These are phyloP conservation scores for Trichoderma citrinoviride DNA, from an alignment of 2,329 filamentous ascomycete genomes.

Conservation along the genomic window DNA sequence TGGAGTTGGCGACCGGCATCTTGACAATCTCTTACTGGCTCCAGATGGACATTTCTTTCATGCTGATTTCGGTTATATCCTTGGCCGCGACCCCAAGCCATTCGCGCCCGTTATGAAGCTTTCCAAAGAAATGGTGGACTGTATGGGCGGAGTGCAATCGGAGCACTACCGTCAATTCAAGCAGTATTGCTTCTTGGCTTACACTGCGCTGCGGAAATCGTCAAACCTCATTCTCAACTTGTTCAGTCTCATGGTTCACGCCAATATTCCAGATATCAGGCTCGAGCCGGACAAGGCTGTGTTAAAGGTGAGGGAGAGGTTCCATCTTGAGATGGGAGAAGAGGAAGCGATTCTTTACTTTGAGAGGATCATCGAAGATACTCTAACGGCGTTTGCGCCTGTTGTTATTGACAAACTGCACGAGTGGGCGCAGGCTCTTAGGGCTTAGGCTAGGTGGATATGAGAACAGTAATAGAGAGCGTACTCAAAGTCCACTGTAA, in stretches of 20 bases:
- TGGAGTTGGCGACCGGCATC: constrained; percentile 90
- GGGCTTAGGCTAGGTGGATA: constrained; percentile 56
- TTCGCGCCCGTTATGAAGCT: constrained; percentile 98
- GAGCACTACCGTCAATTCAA: constrained; percentile 87
- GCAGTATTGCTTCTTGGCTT: constrained; percentile 93
- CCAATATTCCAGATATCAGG: constrained; percentile 93
- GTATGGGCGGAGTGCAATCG: constrained; percentile 84
- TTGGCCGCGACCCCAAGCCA: constrained; percentile 93
- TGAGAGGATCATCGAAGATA: constrained; percentile 86
- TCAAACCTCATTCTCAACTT: constrained; percentile 90
- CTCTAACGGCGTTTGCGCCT: constrained; percentile 82
- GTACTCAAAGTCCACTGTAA: background rate
- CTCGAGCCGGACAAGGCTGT: constrained; percentile 92
- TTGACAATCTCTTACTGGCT: constrained; percentile 89
- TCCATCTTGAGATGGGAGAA: constrained; percentile 86
- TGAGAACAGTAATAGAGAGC: background rate
- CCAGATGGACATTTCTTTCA: constrained; percentile 96
- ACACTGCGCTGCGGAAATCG: constrained; percentile 84
- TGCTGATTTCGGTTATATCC: constrained; percentile 96
- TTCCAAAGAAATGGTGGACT: constrained; percentile 96
- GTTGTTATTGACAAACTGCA: constrained; percentile 94
- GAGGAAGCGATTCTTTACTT: constrained; percentile 89
- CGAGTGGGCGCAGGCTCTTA: constrained; percentile 87
- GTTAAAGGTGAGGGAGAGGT: constrained; percentile 89
- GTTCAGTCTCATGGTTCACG: constrained; percentile 95